Conservation (phyloP, 1,284 basidiomycete genomes). For the Malassezia yamatoensis region DNA sequence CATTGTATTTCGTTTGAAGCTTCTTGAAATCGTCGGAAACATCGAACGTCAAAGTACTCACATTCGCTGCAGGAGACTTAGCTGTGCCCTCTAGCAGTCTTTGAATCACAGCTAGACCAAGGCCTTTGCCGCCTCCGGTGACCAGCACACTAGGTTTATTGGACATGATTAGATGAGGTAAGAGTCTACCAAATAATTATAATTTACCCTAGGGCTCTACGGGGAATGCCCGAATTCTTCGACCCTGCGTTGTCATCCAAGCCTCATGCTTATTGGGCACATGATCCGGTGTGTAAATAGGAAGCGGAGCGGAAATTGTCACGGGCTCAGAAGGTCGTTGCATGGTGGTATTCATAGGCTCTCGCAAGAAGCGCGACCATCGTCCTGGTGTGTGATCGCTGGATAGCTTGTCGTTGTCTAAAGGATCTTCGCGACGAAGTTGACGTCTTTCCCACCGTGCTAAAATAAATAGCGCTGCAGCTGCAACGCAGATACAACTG, state of each 20-base stretch:
- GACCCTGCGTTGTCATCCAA: neutral
- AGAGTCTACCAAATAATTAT: neutral
- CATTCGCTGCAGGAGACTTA: conserved; percentile 50
- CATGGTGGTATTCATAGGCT: neutral
- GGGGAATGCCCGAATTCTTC: neutral
- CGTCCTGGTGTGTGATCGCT: neutral
- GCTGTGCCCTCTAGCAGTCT: conserved; percentile 53
- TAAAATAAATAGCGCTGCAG: neutral
- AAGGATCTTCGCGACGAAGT: neutral
- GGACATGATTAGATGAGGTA: neutral
- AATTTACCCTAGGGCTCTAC: neutral
- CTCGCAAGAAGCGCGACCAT: neutral
- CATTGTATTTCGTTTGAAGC: conserved; percentile 50
- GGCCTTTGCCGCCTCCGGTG: conserved; percentile 53
- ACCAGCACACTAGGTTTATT: conserved; percentile 21
- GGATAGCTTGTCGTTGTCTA: neutral
- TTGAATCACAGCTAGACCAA: conserved; percentile 64
- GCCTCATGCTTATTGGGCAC: neutral
- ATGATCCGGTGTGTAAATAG: neutral
- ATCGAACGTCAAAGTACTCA: conserved; percentile 66
- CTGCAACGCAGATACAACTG: conserved; percentile 4
- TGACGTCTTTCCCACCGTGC: conserved; percentile 11
- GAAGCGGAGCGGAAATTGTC: conserved; percentile 5
- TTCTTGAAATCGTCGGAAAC: conserved; percentile 57
- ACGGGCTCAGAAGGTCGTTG: neutral